These are phyloP conservation scores for Cladobotryum protrusum DNA, from an alignment of 2,329 filamentous ascomycete species.

Conservation along the genomic window DNA sequence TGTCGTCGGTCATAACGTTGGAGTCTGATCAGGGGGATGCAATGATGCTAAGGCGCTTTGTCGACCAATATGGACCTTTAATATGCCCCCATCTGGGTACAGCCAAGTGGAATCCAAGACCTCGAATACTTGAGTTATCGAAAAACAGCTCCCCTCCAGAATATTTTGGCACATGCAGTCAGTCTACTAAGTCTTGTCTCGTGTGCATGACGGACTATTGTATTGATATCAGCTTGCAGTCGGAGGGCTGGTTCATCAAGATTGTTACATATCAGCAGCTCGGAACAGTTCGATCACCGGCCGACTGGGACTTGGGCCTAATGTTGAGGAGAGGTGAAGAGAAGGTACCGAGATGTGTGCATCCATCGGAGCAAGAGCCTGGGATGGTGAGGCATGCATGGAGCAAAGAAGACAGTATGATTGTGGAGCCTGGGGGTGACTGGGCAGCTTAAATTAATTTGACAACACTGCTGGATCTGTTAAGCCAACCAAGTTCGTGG, in stretches of 20 bases:
- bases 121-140: not conserved
- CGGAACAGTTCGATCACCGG: constrained; percentile 10
- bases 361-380: no score
- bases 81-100: not conserved
- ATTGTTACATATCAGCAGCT: constrained; percentile 10
- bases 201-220: constrained; percentile 12
- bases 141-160: not conserved
- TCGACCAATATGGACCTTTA: not conserved
- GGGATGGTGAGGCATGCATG: no score
- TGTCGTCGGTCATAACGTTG: constrained; percentile 1
- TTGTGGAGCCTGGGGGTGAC: no score
- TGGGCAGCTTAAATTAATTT: no score
- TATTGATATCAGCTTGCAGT: constrained; percentile 1
- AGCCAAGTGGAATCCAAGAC: not conserved
- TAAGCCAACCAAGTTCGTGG: no score
- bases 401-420: no score
- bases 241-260: constrained; percentile 9
- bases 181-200: constrained; percentile 8
- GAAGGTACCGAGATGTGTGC: no score
- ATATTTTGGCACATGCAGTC: constrained; percentile 2
- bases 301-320: constrained; percentile 10
- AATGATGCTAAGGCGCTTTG: not conserved
- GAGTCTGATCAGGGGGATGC: not conserved
- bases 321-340: no score
- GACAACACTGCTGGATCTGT: no score